A percentile compares a stretch with the other conserved stretches of the same genome.
phyloP scores from a whole-genome alignment of 2,329 filamentous ascomycete species.

The Penicillium sp. region DNA sequence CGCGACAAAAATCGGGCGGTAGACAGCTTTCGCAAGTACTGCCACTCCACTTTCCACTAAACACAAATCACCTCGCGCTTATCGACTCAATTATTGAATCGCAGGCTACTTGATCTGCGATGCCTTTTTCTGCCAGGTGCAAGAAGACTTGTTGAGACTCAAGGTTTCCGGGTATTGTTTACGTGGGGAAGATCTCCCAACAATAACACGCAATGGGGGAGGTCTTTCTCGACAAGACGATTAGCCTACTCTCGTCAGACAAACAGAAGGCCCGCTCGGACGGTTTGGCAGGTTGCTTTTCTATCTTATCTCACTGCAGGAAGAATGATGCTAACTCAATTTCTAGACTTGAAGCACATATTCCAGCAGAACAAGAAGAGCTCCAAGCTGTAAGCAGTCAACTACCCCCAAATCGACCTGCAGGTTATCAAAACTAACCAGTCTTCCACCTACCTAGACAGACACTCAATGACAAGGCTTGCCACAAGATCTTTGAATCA shows the following conservation, averaged over 20 bases:
- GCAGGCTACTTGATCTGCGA: slow-evolving; percentile 1
- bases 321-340: background rate
- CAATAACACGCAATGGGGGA: slow-evolving; percentile 36
- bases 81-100: slow-evolving; percentile 1
- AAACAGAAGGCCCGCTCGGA: slow-evolving; percentile 47
- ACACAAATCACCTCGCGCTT: slow-evolving; percentile 5
- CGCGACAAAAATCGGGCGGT: slow-evolving; percentile 36
- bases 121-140: background rate
- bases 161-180: background rate
- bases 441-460: slow-evolving; percentile 27
- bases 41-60: slow-evolving; percentile 8
- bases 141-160: background rate
- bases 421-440: slow-evolving; percentile 11
- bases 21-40: slow-evolving; percentile 4
- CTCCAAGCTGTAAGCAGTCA: slow-evolving; percentile 33
- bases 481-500: slow-evolving; percentile 75
- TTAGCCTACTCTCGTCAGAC: slow-evolving; percentile 43
- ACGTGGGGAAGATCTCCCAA: background rate
- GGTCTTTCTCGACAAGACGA: slow-evolving; percentile 40
- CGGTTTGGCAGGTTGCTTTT: slow-evolving; percentile 46
- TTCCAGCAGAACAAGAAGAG: slow-evolving; percentile 51
- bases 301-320: background rate
- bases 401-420: background rate
- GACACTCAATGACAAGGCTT: slow-evolving; percentile 69
- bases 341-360: slow-evolving; percentile 53